Evolutionary conservation across 495 filamentous ascomycete genomes (phyloP), one percentile per base, ranked within the genome.

Genomic region (Penicillium macrosclerotiorum): DNA sequence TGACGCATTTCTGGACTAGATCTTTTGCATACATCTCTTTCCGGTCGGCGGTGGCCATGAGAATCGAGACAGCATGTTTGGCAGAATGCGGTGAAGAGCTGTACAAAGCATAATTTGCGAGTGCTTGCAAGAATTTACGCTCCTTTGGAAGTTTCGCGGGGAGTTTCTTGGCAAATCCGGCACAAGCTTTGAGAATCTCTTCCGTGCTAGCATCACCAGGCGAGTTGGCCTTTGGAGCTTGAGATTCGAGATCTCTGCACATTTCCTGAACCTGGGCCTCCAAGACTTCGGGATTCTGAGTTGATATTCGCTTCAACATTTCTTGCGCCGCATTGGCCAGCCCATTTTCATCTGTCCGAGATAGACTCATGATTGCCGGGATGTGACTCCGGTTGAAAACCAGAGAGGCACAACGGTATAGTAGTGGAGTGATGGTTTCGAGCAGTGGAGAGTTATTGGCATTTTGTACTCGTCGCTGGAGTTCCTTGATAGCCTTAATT

Each of bases 331-430:
- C 79, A 7, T 77, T 67, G 12, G 86, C 87, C 48, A 97, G 68
- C 1, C 79, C 79, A 29, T 89, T 79, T 52, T 90, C 84, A 57
- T 96, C 85, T 3, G 83, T 87, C 48, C 86, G 81, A 1, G 90
- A 88, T 51, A 85, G 85, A 44, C 88, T 84, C 75, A 96, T 88
- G 51, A 96, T 90, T 1, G 88, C 82, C 2, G 91, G 83, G 8
- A 97, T 84, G 54, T 97, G 92, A 59, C 90, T 96, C 47, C 85
- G 83, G 69, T 97, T 99, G 69, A 92, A 96, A 35, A 96, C 73
- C 26, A 97, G 75, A 35, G 87, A 84, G 25, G 87, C 83, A 34
- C 83, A 82, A 24, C 90, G 83, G 55, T 94, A 96, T 12, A 97
- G 67, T 3, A 97, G 73, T n/a, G 90, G 85, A 3, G 81, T 79